Evolutionary conservation across 352 stramenopile species (phyloP).

Genomic region (Phytophthora crassamura): DNA sequence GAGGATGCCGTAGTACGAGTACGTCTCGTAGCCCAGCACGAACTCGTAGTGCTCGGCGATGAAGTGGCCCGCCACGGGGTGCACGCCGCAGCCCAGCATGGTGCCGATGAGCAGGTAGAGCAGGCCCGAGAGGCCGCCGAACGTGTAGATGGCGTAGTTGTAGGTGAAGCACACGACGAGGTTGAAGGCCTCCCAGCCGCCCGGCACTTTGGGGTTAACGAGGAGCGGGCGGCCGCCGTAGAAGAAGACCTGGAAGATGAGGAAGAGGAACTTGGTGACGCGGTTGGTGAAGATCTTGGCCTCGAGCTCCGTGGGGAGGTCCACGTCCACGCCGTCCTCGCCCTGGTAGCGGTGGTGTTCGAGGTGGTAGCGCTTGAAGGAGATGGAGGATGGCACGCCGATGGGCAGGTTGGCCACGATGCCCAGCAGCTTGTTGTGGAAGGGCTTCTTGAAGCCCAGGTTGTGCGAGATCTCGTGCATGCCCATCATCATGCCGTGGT

Average conservation of each 20-base stretch:
- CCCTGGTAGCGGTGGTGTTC: constrained; percentile 98
- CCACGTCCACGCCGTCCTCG: constrained; percentile 93
- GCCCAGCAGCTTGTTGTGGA: constrained; percentile 91
- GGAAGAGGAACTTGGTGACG: constrained; percentile 92
- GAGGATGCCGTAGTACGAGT: constrained; percentile 98
- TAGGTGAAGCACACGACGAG: constrained; percentile 81
- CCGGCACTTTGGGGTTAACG: constrained; percentile 92
- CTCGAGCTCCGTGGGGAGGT: constrained; percentile 94
- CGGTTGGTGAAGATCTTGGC: constrained; percentile 90
- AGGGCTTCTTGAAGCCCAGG: constrained; percentile 92
- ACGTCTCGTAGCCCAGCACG: constrained; percentile 95
- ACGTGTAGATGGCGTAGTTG: constrained; percentile 82
- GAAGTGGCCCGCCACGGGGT: constrained; percentile 97
- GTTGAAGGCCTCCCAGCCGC: constrained; percentile 92
- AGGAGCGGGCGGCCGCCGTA: constrained; percentile 94
- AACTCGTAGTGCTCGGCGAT: constrained; percentile 98
- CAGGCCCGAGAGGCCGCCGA: constrained; percentile 84
- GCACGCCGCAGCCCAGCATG: constrained; percentile 92
- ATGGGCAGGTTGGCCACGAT: constrained; percentile 96
- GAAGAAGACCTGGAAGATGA: constrained; percentile 93
- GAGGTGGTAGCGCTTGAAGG: constrained; percentile 98
- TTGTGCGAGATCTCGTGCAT: constrained; percentile 98
- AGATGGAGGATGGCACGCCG: constrained; percentile 90
- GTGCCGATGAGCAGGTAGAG: constrained; percentile 94
- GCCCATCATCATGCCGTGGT: constrained; percentile 95